Evolutionary conservation across 129 eudicot genomes (phyloP), one percentile per base, ranked within the genome.

Genomic region (Centella asiatica): DNA sequence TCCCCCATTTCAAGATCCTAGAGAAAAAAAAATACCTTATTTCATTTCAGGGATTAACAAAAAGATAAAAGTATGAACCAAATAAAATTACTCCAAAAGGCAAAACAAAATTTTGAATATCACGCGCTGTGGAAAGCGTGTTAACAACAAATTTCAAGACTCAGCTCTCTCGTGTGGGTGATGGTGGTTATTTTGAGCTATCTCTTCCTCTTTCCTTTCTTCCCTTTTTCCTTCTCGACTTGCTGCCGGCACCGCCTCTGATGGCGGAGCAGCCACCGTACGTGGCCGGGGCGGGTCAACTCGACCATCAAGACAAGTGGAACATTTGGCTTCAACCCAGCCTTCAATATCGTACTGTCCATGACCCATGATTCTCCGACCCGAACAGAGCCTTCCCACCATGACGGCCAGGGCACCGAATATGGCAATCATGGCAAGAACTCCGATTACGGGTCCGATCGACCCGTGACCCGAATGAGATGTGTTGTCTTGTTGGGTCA

Each of bases 401-500:
- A 89, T 63, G 5, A 80, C 83, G 5, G 97, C 95, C 25, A 85
- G 57, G 7, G 75, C 83, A 31, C 90, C 88, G 59, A 89, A 39
- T 1, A 89, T 75, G 10, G 71, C 63, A 60, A 89, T 78, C 51
- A 80, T 78, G 12, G 85, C 90, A 12, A 89, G 74, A 4, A 72
- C 97, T 6, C 83, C 95, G 24, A 85, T 82, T 4, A 85, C 83
- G 60, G 97, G 90, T 36, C 95, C 95, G 29, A 85, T 85, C 7
- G 97, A 85, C 48, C 82, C 97, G 56, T 82, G 90, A n/a, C 66
- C 68, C 39, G 87, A 69, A 57, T 76, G 83, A 8, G 77, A 31
- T 46, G 74, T 72, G 80, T 81, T 69, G 2, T 78, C 75, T 25
- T 81, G 79, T 65, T 75, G 82, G 36, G 62, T 65, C 42, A 69